Percentiles rank a stretch among this genome's conserved stretches.
Evolutionary conservation across 371 early-diverging fungal species (phyloP).

Genomic region (Mortierella sp.): DNA sequence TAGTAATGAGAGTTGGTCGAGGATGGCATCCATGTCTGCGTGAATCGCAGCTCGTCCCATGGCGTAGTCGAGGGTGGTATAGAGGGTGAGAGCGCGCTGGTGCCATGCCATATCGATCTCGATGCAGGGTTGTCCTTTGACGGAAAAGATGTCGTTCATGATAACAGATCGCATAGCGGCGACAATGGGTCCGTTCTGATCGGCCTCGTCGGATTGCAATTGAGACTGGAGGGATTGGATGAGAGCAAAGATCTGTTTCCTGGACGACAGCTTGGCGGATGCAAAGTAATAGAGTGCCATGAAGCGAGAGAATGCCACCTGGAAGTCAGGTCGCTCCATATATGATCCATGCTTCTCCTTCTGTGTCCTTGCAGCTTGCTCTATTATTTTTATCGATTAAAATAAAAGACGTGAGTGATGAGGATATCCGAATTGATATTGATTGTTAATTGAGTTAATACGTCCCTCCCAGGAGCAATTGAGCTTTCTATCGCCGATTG

Average conservation of each 20-base stretch:
- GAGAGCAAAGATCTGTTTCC: constrained; percentile 53
- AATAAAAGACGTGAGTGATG: not conserved
- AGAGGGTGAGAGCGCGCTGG: constrained; percentile 51
- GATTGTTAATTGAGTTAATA: not conserved
- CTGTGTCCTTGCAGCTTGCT: constrained; percentile 43
- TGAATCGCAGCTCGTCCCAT: constrained; percentile 49
- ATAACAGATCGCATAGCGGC: constrained; percentile 46
- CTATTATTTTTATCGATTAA: not conserved
- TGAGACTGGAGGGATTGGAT: constrained; percentile 44
- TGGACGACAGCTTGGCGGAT: constrained; percentile 42
- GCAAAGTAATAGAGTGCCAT: constrained; percentile 40
- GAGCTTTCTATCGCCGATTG: not conserved
- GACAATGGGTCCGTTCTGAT: constrained; percentile 40
- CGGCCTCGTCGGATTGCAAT: constrained; percentile 37
- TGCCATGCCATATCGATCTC: constrained; percentile 58
- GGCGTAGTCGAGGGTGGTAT: constrained; percentile 51
- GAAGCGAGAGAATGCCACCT: constrained; percentile 45
- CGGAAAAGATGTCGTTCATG: constrained; percentile 34
- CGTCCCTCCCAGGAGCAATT: not conserved
- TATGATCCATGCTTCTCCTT: constrained; percentile 27
- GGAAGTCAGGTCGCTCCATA: constrained; percentile 44
- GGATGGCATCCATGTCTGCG: constrained; percentile 42
- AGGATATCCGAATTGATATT: no score
- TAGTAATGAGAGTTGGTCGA: constrained; percentile 42
- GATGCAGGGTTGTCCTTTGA: constrained; percentile 15